Evolutionary conservation across 768 basidiomycete genomes (phyloP).

Genomic region (Clitopilus hobsonii): DNA sequence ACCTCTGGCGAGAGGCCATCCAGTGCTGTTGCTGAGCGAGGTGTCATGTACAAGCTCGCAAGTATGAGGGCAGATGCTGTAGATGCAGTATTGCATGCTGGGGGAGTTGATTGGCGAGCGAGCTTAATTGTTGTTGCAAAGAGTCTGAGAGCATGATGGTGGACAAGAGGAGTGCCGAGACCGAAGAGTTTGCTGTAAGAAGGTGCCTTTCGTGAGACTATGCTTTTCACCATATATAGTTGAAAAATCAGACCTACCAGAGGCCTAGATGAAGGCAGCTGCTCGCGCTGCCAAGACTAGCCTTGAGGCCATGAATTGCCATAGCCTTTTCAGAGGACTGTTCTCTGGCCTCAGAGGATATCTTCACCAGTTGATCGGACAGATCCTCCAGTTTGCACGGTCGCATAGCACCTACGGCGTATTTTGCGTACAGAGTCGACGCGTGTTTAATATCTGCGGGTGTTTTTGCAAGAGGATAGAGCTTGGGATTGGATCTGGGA

Average conservation of each 20-base stretch:
- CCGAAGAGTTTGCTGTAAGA: neutral
- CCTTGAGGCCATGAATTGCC: neutral
- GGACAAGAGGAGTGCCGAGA: neutral
- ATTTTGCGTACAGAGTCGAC: neutral
- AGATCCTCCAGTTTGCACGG: neutral
- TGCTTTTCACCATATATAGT: neutral
- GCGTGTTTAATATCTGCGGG: neutral
- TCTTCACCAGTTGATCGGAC: neutral
- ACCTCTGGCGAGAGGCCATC: neutral
- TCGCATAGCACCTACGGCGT: neutral
- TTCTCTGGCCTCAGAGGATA: neutral
- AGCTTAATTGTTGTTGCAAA: neutral
- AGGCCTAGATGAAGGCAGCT: neutral
- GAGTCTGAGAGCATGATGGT: neutral
- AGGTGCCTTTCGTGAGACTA: neutral
- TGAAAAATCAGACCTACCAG: neutral
- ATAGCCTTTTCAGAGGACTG: too few species aligned
- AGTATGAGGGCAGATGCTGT: neutral
- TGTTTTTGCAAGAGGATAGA: neutral
- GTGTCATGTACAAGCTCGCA: neutral
- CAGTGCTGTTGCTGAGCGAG: neutral
- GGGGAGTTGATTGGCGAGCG: neutral
- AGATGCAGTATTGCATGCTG: neutral
- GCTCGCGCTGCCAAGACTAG: neutral
- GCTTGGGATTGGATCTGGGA: neutral